phyloP scores from a whole-genome alignment of 179 eudicot genomes.

The Beta lomatogona region DNA sequence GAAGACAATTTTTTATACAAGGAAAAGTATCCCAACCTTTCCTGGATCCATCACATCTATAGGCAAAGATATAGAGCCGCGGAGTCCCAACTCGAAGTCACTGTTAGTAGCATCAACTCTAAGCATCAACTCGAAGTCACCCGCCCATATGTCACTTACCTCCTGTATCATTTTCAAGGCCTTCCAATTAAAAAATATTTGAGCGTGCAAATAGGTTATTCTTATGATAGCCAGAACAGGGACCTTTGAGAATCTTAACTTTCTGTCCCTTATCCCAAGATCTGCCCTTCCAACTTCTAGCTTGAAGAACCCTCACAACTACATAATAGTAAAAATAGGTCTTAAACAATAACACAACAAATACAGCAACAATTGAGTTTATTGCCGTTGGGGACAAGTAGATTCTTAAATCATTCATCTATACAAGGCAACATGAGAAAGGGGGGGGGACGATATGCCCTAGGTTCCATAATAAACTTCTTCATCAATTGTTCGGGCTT shows the following conservation, averaged over 20 bases:
- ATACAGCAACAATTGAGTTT: not conserved
- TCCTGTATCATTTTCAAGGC: constrained; percentile 60
- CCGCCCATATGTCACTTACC: too few species aligned
- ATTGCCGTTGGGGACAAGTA: not conserved
- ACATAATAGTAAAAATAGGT: not conserved
- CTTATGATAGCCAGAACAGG: constrained; percentile 55
- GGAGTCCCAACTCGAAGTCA: constrained; percentile 34
- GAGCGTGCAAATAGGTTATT: constrained; percentile 49
- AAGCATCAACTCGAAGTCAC: too few species aligned
- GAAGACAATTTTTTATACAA: not conserved
- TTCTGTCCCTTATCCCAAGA: constrained; percentile 66
- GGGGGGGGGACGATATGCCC: too few species aligned
- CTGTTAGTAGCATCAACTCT: constrained; percentile 20
- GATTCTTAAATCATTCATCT: not conserved
- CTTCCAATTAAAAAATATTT: constrained; percentile 76
- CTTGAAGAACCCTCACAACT: constrained; percentile 71
- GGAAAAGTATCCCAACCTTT: constrained; percentile 46
- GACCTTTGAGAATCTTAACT: constrained; percentile 71
- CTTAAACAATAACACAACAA: not conserved
- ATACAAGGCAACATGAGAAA: too few species aligned
- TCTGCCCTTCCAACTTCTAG: constrained; percentile 47
- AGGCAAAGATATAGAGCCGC: constrained; percentile 54
- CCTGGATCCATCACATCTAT: constrained; percentile 54
- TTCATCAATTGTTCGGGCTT: too few species aligned
- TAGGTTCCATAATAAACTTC: not conserved